A percentile compares a stretch with the other conserved stretches of the same genome.
Conservation (phyloP, 2,329 filamentous ascomycete genomes). For the Apiospora saccharicola region DNA sequence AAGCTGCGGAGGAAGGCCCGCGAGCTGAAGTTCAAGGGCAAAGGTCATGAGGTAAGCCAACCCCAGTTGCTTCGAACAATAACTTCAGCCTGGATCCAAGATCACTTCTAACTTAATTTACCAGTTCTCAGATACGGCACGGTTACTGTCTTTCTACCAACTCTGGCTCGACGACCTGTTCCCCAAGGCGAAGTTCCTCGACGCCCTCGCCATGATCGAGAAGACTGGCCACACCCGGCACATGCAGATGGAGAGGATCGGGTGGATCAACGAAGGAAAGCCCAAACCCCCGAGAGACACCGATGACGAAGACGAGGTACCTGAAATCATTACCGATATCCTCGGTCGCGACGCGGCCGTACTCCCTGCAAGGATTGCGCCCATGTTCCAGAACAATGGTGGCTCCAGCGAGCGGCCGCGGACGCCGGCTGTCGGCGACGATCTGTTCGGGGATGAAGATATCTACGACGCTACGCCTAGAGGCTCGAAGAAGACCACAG, state of each 20-base stretch:
- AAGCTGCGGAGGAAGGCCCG: conserved; percentile 77
- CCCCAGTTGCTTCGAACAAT: not conserved
- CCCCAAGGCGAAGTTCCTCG: conserved; percentile 91
- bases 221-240: conserved; percentile 88
- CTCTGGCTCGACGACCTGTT: conserved; percentile 97
- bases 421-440: conserved; percentile 42
- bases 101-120: not conserved
- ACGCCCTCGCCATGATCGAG: conserved; percentile 89
- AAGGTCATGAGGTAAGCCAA: conserved; percentile 80
- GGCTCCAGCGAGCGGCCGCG: conserved; percentile 39
- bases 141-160: conserved; percentile 89
- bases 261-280: conserved; percentile 84
- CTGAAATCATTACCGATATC: conserved; percentile 31
- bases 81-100: not conserved
- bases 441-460: conserved; percentile 56
- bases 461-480: conserved; percentile 63
- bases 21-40: conserved; percentile 84
- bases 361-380: conserved; percentile 45
- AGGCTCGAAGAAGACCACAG: conserved; percentile 31
- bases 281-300: conserved; percentile 50
- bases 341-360: conserved; percentile 40
- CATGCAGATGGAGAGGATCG: conserved; percentile 75
- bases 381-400: conserved; percentile 46
- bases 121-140: conserved; percentile 83
- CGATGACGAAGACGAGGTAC: conserved; percentile 43